Base-by-base conservation (phyloP, 768 basidiomycete genomes). In the Rhodocollybia butyracea region DNA sequence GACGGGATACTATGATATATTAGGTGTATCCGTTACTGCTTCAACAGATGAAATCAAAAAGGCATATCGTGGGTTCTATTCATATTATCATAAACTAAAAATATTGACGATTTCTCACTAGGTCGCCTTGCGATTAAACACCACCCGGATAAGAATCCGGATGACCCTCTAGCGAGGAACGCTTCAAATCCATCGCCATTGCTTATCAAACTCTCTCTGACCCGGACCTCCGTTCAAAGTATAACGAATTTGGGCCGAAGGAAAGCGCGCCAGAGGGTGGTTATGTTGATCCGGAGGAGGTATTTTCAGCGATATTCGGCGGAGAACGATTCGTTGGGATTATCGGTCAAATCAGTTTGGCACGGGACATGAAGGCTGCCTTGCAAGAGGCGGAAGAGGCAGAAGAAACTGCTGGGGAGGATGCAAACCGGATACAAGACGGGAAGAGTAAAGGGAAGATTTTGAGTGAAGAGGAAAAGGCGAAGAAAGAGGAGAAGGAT, bases 221-320 rank as follows among this genome's bases (percentile, higher is more conserved):
- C 59, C 81, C 85, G 3, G 71, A 61, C 1, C 79, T 93, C 8
- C 83, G 93, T 13, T 79, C 81, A 60, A 92, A 93, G 66, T 96
- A 95, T 73, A 94, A 96, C 70, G 90, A 92, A 66, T 95, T 94
- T 65, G 94, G 92, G 1, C 76, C 88, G 0, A 90, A 91, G 88
- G 73, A 89, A 83, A 51, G 85, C 82, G 56, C 78, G 11, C 85
- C 88, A 0, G 91, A 93, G 55, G 91, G 91, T 29, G 92, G 91
- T 2, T 92, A 83, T 61, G 86, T 94, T 47, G 93, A 96, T 68
- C 93, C 93, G 0, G 89, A 91, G 60, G 86, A 87, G 60, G 82
- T 87, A 12, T 87, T 87, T 62, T 82, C 89, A 5, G 86, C 87
- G 11, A 89, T 96, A 57, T 96, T 96, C 60, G 94, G 94, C 41